Evolutionary conservation across 2,329 filamentous ascomycete species (phyloP).

Genomic region (Beauveria brongniartii): DNA sequence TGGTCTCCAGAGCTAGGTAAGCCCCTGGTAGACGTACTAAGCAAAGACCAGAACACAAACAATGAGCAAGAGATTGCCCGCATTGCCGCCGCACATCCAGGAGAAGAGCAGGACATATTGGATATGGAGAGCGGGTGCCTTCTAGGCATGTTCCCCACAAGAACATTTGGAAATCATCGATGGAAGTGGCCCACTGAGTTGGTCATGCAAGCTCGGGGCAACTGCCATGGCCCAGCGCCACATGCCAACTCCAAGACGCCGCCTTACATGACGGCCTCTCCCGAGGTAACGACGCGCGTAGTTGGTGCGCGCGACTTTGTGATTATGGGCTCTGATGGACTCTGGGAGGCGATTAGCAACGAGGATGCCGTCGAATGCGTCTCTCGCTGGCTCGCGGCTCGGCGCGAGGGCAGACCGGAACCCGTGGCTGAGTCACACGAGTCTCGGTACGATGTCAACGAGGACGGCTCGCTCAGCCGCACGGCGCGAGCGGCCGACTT

Average conservation of each 20-base stretch:
- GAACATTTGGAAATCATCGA: neutral
- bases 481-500: slow-evolving; percentile 44
- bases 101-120: neutral
- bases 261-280: slow-evolving; percentile 12
- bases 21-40: no score
- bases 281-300: slow-evolving; percentile 9
- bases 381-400: slow-evolving; percentile 12
- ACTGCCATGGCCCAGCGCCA: neutral
- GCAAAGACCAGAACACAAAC: no score
- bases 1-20: neutral
- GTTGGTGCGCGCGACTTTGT: slow-evolving; percentile 12
- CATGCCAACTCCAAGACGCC: slow-evolving; percentile 1
- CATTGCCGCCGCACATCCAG: neutral
- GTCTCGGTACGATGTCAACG: slow-evolving; percentile 9
- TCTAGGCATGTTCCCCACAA: neutral
- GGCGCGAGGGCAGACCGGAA: neutral
- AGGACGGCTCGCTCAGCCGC: slow-evolving; percentile 18
- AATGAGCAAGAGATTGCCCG: neutral
- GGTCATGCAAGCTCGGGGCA: neutral
- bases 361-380: slow-evolving; percentile 13
- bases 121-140: neutral
- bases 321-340: slow-evolving; percentile 14
- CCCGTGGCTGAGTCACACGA: neutral
- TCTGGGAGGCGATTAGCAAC: slow-evolving; percentile 14
- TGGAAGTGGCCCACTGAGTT: slow-evolving; percentile 3